These are phyloP conservation scores for Alternaria triticimaculans DNA, from an alignment of 2,329 filamentous ascomycete genomes.

Conservation along the genomic window DNA sequence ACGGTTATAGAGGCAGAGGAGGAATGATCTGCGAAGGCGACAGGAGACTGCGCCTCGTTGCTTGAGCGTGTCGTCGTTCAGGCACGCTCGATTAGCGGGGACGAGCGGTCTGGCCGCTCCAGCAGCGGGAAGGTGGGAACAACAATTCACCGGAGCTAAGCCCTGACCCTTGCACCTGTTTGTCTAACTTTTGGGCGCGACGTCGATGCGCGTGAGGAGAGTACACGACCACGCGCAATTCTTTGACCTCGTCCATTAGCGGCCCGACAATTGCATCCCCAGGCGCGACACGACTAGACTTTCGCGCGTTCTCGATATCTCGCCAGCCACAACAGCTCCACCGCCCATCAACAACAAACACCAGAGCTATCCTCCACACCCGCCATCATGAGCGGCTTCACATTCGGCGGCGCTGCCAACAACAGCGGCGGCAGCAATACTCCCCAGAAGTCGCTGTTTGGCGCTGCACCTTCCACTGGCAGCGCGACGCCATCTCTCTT, in stretches of 20 bases:
- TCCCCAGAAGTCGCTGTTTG: constrained; percentile 43
- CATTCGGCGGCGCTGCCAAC: constrained; percentile 39
- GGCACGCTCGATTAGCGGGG: constrained; percentile 22
- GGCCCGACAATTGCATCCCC: neutral
- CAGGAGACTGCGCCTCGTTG: constrained; percentile 24
- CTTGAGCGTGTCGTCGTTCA: constrained; percentile 26
- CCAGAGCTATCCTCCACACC: constrained; percentile 14
- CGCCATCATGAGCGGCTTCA: constrained; percentile 24
- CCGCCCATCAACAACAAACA: constrained; percentile 21
- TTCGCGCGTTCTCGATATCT: constrained; percentile 4
- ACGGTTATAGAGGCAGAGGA: neutral
- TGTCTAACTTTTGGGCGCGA: constrained; percentile 36
- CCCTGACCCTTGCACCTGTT: constrained; percentile 30
- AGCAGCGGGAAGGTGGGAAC: constrained; percentile 19
- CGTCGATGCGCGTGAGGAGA: constrained; percentile 25
- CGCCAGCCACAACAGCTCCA: constrained; percentile 1
- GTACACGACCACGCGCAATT: constrained; percentile 21
- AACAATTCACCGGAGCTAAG: constrained; percentile 32
- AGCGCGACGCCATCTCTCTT: constrained; percentile 35
- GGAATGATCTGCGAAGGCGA: neutral
- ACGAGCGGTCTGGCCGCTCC: constrained; percentile 22
- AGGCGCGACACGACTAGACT: neutral
- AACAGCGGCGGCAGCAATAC: constrained; percentile 26
- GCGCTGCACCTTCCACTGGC: constrained; percentile 28
- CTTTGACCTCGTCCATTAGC: constrained; percentile 7